Conservation (phyloP, 495 filamentous ascomycete genomes). For the Penicillium ucsense region DNA sequence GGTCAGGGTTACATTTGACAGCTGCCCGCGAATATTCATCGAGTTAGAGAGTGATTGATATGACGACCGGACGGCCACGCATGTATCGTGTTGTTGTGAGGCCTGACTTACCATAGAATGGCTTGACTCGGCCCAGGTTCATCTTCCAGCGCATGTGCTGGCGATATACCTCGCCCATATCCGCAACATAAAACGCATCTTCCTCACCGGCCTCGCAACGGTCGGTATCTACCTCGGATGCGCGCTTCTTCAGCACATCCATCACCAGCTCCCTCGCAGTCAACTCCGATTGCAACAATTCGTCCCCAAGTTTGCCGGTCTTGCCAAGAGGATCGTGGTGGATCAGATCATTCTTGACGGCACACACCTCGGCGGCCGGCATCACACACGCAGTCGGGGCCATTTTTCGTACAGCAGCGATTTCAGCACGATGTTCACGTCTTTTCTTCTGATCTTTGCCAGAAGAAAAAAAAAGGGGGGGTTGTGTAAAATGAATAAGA, state of each 20-base stretch:
- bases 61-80: not conserved
- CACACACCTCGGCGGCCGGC: conserved; percentile 40
- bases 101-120: conserved; percentile 77
- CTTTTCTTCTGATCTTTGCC: not conserved
- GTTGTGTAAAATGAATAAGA: conserved; percentile 2
- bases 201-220: conserved; percentile 81
- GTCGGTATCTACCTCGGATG: conserved; percentile 74
- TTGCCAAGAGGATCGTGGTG: conserved; percentile 17
- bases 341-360: conserved; percentile 26
- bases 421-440: conserved; percentile 20
- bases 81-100: not conserved
- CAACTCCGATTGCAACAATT: conserved; percentile 37
- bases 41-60: not conserved
- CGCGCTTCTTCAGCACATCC: conserved; percentile 69
- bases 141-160: conserved; percentile 98
- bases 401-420: conserved; percentile 48
- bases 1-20: conserved; percentile 97
- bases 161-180: conserved; percentile 96
- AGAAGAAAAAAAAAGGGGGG: conserved; percentile 11
- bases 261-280: conserved; percentile 55
- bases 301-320: conserved; percentile 29
- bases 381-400: conserved; percentile 56
- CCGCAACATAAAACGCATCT: conserved; percentile 95
- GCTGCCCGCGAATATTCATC: conserved; percentile 37
- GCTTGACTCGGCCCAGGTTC: conserved; percentile 85